phyloP scores from a whole-genome alignment of 805 yeast genomes.

The Saturnispora sanitii region DNA sequence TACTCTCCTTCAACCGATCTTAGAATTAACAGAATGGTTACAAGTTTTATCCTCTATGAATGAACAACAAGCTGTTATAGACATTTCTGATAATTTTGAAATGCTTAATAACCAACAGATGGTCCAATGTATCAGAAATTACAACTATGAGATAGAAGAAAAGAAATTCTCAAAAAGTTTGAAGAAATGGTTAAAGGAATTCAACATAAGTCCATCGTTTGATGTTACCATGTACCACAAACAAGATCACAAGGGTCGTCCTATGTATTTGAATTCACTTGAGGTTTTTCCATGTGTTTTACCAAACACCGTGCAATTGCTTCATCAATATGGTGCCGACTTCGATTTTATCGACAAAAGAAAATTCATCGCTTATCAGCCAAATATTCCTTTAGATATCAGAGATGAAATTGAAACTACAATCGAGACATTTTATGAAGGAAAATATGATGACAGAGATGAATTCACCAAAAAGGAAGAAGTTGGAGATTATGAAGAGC shows the following conservation, averaged over 20 bases:
- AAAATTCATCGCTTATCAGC: conserved; percentile 53
- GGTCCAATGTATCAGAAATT: conserved; percentile 58
- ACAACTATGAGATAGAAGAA: conserved; percentile 80
- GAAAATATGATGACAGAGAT: conserved; percentile 18
- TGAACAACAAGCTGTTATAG: conserved; percentile 45
- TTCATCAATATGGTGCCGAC: conserved; percentile 70
- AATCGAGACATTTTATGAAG: conserved; percentile 32
- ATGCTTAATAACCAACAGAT: conserved; percentile 61
- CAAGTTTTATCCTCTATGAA: conserved; percentile 68
- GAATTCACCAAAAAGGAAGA: conserved; percentile 12
- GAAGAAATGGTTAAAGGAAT: conserved; percentile 32
- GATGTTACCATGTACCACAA: conserved; percentile 14
- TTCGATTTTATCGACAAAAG: conserved; percentile 48
- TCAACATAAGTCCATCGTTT: conserved; percentile 16
- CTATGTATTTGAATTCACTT: conserved; percentile 37
- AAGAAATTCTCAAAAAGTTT: conserved; percentile 48
- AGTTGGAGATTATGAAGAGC: neutral
- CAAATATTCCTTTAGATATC: conserved; percentile 59
- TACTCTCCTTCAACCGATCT: conserved; percentile 57
- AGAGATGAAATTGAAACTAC: conserved; percentile 66
- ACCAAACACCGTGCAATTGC: conserved; percentile 67
- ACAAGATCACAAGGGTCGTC: conserved; percentile 26
- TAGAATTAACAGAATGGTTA: conserved; percentile 80
- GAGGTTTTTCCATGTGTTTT: conserved; percentile 47
- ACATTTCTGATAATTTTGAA: conserved; percentile 43